These are phyloP conservation scores for Ramaria sp. DNA, from an alignment of 768 basidiomycete genomes.

Conservation along the genomic window DNA sequence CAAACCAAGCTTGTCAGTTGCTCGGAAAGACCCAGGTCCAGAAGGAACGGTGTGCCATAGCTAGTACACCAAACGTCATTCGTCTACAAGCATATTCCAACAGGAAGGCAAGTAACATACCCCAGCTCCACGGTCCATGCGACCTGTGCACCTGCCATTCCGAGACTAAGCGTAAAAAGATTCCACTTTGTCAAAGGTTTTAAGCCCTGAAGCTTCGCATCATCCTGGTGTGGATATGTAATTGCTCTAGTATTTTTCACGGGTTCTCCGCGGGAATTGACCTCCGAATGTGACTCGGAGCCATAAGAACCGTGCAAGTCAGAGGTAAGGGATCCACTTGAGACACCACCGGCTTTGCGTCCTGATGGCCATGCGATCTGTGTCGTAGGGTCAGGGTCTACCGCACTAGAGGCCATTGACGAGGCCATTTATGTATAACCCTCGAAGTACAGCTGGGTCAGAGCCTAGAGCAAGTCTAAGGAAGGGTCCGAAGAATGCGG, in stretches of 20 bases:
- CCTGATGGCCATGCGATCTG: background rate
- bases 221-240: background rate
- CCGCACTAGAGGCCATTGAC: background rate
- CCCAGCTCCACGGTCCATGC: conserved; percentile 95
- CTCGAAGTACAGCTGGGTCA: too few relatives aligned
- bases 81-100: background rate
- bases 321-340: background rate
- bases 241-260: background rate
- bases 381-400: background rate
- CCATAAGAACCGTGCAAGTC: background rate
- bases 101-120: conserved; percentile 32
- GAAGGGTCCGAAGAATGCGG: too few relatives aligned
- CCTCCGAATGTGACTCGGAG: background rate
- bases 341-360: background rate
- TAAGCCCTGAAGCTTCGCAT: background rate
- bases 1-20: conserved; percentile 90
- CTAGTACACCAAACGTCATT: conserved; percentile 29
- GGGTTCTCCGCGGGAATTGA: background rate
- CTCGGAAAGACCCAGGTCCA: conserved; percentile 72
- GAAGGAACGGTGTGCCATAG: conserved; percentile 91
- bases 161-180: conserved; percentile 73
- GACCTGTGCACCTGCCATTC: conserved; percentile 91
- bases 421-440: background rate
- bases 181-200: conserved; percentile 36
- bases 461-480: too few relatives aligned